A percentile compares a stretch with the other conserved stretches of the same genome.
These are phyloP conservation scores for Arthrobotrys entomopaga DNA, from an alignment of 2,329 filamentous ascomycete species.

Conservation along the genomic window DNA sequence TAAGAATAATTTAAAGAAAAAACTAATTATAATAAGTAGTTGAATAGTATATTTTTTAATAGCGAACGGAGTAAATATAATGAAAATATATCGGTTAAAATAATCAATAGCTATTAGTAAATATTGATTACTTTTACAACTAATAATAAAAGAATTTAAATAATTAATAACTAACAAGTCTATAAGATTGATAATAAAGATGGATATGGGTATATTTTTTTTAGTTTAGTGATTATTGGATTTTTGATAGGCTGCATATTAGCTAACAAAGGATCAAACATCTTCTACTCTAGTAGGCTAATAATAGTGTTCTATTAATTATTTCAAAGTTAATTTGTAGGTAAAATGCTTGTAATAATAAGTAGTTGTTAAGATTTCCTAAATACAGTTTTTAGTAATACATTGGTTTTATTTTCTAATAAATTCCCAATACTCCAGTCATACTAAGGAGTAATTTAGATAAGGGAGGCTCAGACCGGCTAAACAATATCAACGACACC, in stretches of 20 bases:
- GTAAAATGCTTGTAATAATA: constrained; percentile 5
- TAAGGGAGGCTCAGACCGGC: too few species aligned
- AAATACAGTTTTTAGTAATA: not conserved
- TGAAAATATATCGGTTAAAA: not conserved
- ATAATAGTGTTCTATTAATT: not conserved
- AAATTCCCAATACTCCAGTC: not conserved
- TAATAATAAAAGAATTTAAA: not conserved
- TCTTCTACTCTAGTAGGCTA: not conserved
- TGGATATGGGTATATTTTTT: not conserved
- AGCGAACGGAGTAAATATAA: not conserved
- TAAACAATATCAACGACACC: not conserved
- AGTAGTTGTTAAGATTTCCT: not conserved
- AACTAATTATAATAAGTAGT: not conserved
- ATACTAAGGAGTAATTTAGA: not conserved
- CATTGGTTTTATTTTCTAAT: not conserved
- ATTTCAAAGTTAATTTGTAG: not conserved
- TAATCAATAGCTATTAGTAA: constrained; percentile 1
- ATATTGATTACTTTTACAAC: not conserved
- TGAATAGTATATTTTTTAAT: not conserved
- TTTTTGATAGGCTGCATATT: not conserved
- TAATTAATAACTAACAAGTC: not conserved
- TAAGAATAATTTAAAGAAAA: not conserved
- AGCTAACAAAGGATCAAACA: not conserved
- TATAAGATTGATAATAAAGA: not conserved
- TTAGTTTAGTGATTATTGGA: not conserved